phyloP scores from a whole-genome alignment of 176 grass and related monocot genomes.

The Avena eriantha region DNA sequence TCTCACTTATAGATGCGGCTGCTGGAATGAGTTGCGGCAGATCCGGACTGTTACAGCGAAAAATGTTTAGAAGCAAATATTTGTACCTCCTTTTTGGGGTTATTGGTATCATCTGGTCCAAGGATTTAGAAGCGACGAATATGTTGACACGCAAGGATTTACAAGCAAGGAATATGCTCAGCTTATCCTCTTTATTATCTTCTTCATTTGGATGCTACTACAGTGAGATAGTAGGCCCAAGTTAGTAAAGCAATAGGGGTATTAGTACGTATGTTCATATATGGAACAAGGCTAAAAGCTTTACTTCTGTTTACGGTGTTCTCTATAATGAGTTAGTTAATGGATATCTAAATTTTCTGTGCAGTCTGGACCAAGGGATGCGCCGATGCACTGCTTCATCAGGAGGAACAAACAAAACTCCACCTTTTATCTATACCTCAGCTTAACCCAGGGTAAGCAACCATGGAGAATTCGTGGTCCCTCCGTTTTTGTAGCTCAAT shows the following conservation, averaged over 20 bases:
- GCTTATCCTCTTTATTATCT: constrained; percentile 13
- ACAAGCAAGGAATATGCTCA: not conserved
- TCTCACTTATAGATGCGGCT: not conserved
- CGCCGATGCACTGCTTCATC: constrained; percentile 92
- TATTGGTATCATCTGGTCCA: not conserved
- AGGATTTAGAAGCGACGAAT: not conserved
- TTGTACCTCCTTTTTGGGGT: not conserved
- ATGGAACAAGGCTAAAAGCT: not conserved
- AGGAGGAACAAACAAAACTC: constrained; percentile 89
- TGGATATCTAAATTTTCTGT: not conserved
- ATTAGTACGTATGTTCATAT: constrained; percentile 8
- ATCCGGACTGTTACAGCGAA: not conserved
- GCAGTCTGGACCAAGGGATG: constrained; percentile 83
- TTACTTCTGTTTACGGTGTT: not conserved
- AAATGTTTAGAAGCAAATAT: not conserved
- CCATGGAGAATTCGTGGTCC: not conserved
- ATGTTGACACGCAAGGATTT: not conserved
- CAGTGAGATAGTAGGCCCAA: constrained; percentile 23
- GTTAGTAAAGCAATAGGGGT: not conserved
- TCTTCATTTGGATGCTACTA: constrained; percentile 13
- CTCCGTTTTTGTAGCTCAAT: not conserved
- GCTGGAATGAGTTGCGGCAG: not conserved
- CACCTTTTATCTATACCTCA: constrained; percentile 80
- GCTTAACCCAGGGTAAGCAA: constrained; percentile 76
- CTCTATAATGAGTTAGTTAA: not conserved